Evolutionary conservation across 768 basidiomycete genomes (phyloP), one percentile per base, ranked within the genome.

Genomic region (Lyophyllum semitale): DNA sequence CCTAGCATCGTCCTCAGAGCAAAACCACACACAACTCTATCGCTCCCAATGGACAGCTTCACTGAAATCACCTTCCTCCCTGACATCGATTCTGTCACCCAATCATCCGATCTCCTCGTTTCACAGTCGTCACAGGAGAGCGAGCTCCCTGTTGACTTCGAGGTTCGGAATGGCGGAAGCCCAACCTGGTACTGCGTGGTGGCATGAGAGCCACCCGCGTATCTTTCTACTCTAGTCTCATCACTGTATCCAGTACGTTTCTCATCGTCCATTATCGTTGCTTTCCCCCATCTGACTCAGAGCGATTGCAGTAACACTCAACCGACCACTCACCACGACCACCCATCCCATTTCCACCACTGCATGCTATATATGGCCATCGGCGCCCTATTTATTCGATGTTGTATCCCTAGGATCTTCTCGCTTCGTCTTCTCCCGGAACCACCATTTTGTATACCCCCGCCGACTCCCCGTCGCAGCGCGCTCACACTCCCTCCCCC

Each of bases 221-320:
- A 25, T 18, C 35, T 38, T n/a, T 44, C 23, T 41, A 30, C 29
- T 18, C 27, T 18, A 25, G 9, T 46, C 44, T 35, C 20, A 30
- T 15, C 43, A 54, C 35, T 54, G 53, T 54, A 54, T 54, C 53
- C 4, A 37, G 53, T 54, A 46, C 33, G 53, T 54, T 22, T 25
- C 18, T 32, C 17, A 15, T 13, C 40, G 12, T 41, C 27, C 38
- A 17, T 29, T 8, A 8, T 13, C 23, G 9, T 22, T 18, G 33
- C 33, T 35, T 35, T 15, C 41, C 7, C 13, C 8, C n/a, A 42
- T 42, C 23, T 25, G 8, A 45, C 3, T 23, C 42, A 9, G 23
- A 13, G 13, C 12, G 8, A 45, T 45, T 45, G 25, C 26, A 35
- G 20, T 35, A 50, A 20, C 30, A 50, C 27, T 22, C 11, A n/a